These are phyloP conservation scores for Petrea volubilis DNA, from an alignment of 257 asterid species.

Conservation along the genomic window DNA sequence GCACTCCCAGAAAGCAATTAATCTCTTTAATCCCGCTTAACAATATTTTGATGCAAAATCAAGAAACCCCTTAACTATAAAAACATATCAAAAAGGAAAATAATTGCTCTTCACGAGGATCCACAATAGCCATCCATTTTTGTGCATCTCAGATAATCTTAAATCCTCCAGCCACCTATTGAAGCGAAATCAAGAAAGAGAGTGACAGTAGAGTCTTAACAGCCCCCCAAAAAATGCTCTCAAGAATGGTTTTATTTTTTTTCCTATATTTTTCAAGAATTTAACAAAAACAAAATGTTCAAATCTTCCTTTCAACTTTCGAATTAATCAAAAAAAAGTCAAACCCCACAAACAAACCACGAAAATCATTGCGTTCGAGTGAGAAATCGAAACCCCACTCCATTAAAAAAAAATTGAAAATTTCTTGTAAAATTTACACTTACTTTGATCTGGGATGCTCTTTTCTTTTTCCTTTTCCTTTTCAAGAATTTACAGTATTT, in stretches of 20 bases:
- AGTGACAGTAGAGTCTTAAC: conserved; percentile 33
- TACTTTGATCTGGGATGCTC: conserved; percentile 57
- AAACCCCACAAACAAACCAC: conserved; percentile 23
- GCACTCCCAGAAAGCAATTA: conserved; percentile 27
- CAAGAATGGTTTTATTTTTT: not conserved
- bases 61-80: conserved; percentile 20
- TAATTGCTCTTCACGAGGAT: conserved; percentile 18
- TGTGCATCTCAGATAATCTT: conserved; percentile 20
- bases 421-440: conserved; percentile 22
- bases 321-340: conserved; percentile 25
- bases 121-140: conserved; percentile 32
- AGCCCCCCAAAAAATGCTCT: conserved; percentile 19
- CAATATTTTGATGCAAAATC: conserved; percentile 17
- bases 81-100: not conserved
- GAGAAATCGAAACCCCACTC: not conserved
- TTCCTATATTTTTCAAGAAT: not conserved
- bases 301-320: conserved; percentile 11
- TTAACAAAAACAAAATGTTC: not conserved
- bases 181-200: not conserved
- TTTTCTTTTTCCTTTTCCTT: conserved; percentile 17
- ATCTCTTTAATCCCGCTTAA: conserved; percentile 29
- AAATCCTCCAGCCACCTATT: conserved; percentile 11
- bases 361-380: not conserved
- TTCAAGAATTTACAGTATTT: conserved; percentile 20
- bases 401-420: not conserved